Conservation (phyloP, 2,329 filamentous ascomycete genomes). For the Neurospora sp. region DNA sequence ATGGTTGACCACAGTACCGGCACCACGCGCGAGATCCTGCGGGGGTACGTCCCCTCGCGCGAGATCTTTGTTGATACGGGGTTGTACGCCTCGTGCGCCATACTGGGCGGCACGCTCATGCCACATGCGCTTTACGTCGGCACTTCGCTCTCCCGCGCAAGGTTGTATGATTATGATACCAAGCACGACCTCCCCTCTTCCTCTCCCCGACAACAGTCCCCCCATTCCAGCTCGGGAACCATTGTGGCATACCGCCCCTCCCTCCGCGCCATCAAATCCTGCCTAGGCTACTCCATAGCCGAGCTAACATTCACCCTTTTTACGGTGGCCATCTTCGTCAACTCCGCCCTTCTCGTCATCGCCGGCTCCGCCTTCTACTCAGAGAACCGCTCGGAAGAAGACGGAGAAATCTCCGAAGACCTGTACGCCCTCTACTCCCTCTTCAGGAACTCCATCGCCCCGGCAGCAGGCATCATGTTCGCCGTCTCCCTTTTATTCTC, state of each 20-base stretch:
- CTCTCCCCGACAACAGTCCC: slow-evolving; percentile 19
- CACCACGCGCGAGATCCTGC: slow-evolving; percentile 46
- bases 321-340: slow-evolving; percentile 71
- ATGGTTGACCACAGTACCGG: slow-evolving; percentile 42
- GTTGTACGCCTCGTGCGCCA: slow-evolving; percentile 56
- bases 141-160: slow-evolving; percentile 53
- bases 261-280: slow-evolving; percentile 58
- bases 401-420: slow-evolving; percentile 42
- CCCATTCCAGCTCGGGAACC: slow-evolving; percentile 19
- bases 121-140: slow-evolving; percentile 56
- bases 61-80: slow-evolving; percentile 45
- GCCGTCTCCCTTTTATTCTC: slow-evolving; percentile 58
- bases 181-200: slow-evolving; percentile 29
- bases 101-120: slow-evolving; percentile 63
- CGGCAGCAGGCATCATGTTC: slow-evolving; percentile 58
- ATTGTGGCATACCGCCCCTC: slow-evolving; percentile 56
- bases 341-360: slow-evolving; percentile 67
- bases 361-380: slow-evolving; percentile 62
- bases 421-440: slow-evolving; percentile 65
- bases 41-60: slow-evolving; percentile 50
- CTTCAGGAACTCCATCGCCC: slow-evolving; percentile 55
- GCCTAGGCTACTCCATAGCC: slow-evolving; percentile 60
- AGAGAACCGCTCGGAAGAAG: slow-evolving; percentile 14
- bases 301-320: slow-evolving; percentile 62
- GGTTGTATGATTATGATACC: slow-evolving; percentile 51